Percentiles rank a stretch among this genome's conserved stretches.
Evolutionary conservation across 495 filamentous ascomycete species (phyloP).

Genomic region (Podospora conica): DNA sequence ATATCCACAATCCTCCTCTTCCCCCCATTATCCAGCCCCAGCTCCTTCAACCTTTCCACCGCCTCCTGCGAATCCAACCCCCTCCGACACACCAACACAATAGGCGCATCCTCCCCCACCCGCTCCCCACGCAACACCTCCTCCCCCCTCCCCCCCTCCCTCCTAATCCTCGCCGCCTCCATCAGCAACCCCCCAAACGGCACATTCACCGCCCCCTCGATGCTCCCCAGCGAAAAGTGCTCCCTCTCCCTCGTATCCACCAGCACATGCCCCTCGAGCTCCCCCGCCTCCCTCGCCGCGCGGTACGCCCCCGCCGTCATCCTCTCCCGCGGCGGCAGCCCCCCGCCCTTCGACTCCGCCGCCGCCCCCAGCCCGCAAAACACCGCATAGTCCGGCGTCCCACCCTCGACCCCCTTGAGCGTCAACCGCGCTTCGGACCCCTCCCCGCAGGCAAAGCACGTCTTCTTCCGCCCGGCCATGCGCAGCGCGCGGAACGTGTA

Average conservation of each 20-base stretch:
- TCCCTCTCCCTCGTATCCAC: conserved; percentile 79
- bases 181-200: conserved; percentile 58
- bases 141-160: conserved; percentile 7
- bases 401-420: conserved; percentile 52
- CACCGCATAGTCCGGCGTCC: conserved; percentile 66
- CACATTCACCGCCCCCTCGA: conserved; percentile 69
- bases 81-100: conserved; percentile 77
- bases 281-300: conserved; percentile 20
- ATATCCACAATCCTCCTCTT: conserved; percentile 67
- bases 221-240: conserved; percentile 74
- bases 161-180: conserved; percentile 18
- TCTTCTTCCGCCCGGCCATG: conserved; percentile 57
- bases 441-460: conserved; percentile 71
- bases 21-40: conserved; percentile 52
- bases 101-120: conserved; percentile 27
- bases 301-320: conserved; percentile 54
- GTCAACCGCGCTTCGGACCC: conserved; percentile 49
- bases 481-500: conserved; percentile 67
- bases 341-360: neutral
- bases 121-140: conserved; percentile 2
- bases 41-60: conserved; percentile 61
- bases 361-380: conserved; percentile 57
- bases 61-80: conserved; percentile 88
- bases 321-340: conserved; percentile 52
- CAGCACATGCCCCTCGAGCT: conserved; percentile 44